Percentiles rank a stretch among this genome's conserved stretches.
These are phyloP conservation scores for Inga laurina DNA, from an alignment of 306 rosid species.

Conservation along the genomic window DNA sequence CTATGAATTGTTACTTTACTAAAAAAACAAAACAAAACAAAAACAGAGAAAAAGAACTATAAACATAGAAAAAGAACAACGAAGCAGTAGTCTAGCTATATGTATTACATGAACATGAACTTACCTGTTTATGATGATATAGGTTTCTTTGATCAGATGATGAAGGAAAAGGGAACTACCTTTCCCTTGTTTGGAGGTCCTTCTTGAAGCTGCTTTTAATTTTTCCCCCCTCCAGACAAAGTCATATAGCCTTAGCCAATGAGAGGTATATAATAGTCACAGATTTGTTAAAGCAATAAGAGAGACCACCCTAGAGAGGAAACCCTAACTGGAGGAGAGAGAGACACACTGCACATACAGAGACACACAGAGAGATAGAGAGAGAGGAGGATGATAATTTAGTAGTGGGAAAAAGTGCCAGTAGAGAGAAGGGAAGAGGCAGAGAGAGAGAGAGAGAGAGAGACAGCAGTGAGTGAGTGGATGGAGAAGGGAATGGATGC, in stretches of 20 bases:
- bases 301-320: constrained; percentile 44
- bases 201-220: constrained; percentile 43
- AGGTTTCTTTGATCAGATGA: constrained; percentile 58
- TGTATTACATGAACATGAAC: constrained; percentile 31
- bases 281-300: constrained; percentile 38
- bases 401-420: constrained; percentile 29
- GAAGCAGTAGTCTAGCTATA: constrained; percentile 30
- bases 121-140: constrained; percentile 65
- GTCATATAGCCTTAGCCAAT: constrained; percentile 44
- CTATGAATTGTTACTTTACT: constrained; percentile 28
- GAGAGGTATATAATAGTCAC: constrained; percentile 39
- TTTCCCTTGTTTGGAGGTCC: constrained; percentile 48
- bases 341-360: constrained; percentile 19
- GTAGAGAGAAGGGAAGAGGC: constrained; percentile 48
- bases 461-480: constrained; percentile 65
- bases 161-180: constrained; percentile 51
- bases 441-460: constrained; percentile 35
- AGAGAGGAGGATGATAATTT: background rate
- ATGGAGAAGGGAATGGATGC: constrained; percentile 87
- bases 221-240: constrained; percentile 36
- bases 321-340: constrained; percentile 60
- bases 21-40: constrained; percentile 34
- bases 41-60: constrained; percentile 40
- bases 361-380: background rate
- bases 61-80: constrained; percentile 34